These are phyloP conservation scores for Inga leiocalycina DNA, from an alignment of 306 rosid genomes.

Conservation along the genomic window DNA sequence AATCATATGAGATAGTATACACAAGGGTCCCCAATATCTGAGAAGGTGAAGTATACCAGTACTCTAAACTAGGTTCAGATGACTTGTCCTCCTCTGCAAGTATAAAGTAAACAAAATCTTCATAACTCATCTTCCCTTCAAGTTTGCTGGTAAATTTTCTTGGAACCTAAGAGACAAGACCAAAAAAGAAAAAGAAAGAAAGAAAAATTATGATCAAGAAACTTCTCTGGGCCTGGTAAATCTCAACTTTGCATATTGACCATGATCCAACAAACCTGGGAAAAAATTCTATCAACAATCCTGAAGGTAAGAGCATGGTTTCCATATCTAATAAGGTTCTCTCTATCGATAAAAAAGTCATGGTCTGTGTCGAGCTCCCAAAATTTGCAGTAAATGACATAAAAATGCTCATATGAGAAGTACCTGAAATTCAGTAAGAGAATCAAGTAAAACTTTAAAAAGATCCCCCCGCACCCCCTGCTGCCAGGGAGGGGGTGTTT, in stretches of 20 bases:
- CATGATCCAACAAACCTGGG: slow-evolving; percentile 77
- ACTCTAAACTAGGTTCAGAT: slow-evolving; percentile 95
- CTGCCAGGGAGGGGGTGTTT: background rate
- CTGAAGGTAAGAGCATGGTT: slow-evolving; percentile 99
- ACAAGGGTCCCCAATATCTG: slow-evolving; percentile 33
- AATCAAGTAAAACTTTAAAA: slow-evolving; percentile 23
- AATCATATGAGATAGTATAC: slow-evolving; percentile 17
- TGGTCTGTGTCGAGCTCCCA: slow-evolving; percentile 99
- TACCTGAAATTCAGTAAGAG: slow-evolving; percentile 48
- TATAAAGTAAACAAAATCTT: slow-evolving; percentile 98
- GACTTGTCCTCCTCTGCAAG: slow-evolving; percentile 98
- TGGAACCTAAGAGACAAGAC: slow-evolving; percentile 59
- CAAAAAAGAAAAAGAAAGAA: background rate
- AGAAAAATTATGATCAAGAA: background rate
- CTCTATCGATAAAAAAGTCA: slow-evolving; percentile 95
- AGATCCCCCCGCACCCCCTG: background rate
- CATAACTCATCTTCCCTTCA: slow-evolving; percentile 98
- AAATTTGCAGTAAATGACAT: slow-evolving; percentile 98
- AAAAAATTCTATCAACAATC: slow-evolving; percentile 98
- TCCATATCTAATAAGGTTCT: slow-evolving; percentile 98
- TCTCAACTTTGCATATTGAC: slow-evolving; percentile 10
- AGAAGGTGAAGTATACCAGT: slow-evolving; percentile 67
- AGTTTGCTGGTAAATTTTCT: slow-evolving; percentile 87
- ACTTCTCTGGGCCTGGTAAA: slow-evolving; percentile 12
- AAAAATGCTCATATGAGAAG: slow-evolving; percentile 98